phyloP scores from a whole-genome alignment of 106 monocot species.

The Dendrobium catenatum region DNA sequence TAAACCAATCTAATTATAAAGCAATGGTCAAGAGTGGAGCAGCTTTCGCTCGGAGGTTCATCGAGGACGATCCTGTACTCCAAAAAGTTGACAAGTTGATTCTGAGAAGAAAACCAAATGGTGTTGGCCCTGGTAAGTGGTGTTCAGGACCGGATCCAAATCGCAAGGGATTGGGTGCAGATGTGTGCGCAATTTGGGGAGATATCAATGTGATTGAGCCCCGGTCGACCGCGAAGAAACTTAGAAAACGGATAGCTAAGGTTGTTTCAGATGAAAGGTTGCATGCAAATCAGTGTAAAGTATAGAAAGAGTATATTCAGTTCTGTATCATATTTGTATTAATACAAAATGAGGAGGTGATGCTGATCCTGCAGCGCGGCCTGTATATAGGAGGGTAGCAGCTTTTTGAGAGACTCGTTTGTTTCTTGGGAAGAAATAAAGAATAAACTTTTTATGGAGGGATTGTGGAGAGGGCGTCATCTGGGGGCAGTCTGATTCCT shows the following conservation, averaged over 20 bases:
- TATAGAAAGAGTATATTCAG: slow-evolving; percentile 2
- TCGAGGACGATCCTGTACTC: slow-evolving; percentile 46
- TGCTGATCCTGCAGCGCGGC: not conserved
- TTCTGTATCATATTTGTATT: not conserved
- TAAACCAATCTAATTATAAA: slow-evolving; percentile 49
- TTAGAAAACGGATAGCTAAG: slow-evolving; percentile 28
- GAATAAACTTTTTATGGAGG: too few species aligned
- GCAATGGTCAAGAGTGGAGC: slow-evolving; percentile 55
- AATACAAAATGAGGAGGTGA: slow-evolving; percentile 1
- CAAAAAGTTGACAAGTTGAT: slow-evolving; percentile 41
- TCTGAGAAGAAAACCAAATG: slow-evolving; percentile 27
- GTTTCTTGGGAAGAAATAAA: too few species aligned
- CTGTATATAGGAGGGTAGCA: not conserved
- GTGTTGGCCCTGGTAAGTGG: slow-evolving; percentile 43
- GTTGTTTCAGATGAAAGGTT: slow-evolving; percentile 33
- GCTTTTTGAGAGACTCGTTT: not conserved
- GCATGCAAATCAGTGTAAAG: slow-evolving; percentile 36
- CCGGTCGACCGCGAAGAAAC: slow-evolving; percentile 30
- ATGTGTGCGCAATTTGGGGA: slow-evolving; percentile 38
- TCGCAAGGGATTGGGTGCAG: slow-evolving; percentile 5
- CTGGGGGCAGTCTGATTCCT: too few species aligned
- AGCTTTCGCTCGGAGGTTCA: slow-evolving; percentile 61
- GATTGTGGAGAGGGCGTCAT: too few species aligned
- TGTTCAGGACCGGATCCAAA: slow-evolving; percentile 14
- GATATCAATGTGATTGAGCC: slow-evolving; percentile 39